These are phyloP conservation scores for Dactylonectria macrodidyma DNA, from an alignment of 2,329 filamentous ascomycete species.

Conservation along the genomic window DNA sequence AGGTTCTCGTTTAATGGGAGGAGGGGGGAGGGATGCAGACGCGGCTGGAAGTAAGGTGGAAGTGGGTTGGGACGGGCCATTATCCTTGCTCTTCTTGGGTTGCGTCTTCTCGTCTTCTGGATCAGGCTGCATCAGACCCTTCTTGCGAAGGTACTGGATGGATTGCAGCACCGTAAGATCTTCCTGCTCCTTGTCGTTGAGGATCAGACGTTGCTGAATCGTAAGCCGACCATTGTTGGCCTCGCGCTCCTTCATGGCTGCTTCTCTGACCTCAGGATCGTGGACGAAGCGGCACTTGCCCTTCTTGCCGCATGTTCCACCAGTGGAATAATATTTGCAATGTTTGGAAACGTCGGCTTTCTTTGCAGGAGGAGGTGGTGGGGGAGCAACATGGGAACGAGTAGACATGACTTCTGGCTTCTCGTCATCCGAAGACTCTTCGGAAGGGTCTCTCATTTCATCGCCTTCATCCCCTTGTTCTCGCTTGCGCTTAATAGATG, in stretches of 20 bases:
- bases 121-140: slow-evolving; percentile 63
- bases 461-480: slow-evolving; percentile 78
- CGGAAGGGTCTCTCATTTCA: slow-evolving; percentile 71
- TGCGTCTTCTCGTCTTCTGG: slow-evolving; percentile 35
- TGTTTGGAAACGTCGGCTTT: slow-evolving; percentile 75
- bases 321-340: slow-evolving; percentile 80
- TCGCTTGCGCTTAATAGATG: slow-evolving; percentile 77
- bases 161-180: slow-evolving; percentile 77
- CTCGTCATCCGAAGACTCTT: slow-evolving; percentile 70
- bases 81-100: slow-evolving; percentile 35
- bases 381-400: slow-evolving; percentile 54
- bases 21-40: slow-evolving; percentile 55
- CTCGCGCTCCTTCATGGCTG: slow-evolving; percentile 74
- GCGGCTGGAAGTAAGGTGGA: slow-evolving; percentile 57
- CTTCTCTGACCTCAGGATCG: slow-evolving; percentile 74
- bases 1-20: slow-evolving; percentile 52
- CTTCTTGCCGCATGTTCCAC: slow-evolving; percentile 79
- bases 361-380: slow-evolving; percentile 63
- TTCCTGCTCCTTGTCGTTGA: slow-evolving; percentile 79
- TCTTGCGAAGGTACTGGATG: slow-evolving; percentile 75
- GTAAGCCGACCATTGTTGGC: slow-evolving; percentile 77
- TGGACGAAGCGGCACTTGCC: slow-evolving; percentile 83
- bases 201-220: slow-evolving; percentile 74
- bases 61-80: slow-evolving; percentile 36
- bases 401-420: slow-evolving; percentile 72